A percentile compares a stretch with the other conserved stretches of the same genome.
Evolutionary conservation across 345 rosid species (phyloP).

Genomic region (Chamaenerion angustifolium): DNA sequence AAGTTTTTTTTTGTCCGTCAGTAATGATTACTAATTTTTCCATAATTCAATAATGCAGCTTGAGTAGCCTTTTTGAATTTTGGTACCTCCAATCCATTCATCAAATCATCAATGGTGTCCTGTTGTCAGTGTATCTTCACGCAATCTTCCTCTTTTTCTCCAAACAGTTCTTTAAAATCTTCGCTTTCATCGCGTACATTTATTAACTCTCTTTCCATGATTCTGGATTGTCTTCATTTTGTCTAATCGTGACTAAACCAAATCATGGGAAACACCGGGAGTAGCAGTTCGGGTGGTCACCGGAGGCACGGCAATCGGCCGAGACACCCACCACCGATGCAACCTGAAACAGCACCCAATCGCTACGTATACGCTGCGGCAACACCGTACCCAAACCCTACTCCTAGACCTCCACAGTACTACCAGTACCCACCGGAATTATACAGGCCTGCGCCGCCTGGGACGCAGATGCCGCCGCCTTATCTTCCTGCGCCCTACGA

Average conservation of each 20-base stretch:
- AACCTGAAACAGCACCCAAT: conserved; percentile 59
- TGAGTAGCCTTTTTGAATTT: too few species aligned
- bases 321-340: conserved; percentile 30
- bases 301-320: conserved; percentile 42
- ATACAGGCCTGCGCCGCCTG: conserved; percentile 39
- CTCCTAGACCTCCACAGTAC: conserved; percentile 21
- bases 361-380: conserved; percentile 78
- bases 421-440: conserved; percentile 46
- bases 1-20: too few species aligned
- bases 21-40: too few species aligned
- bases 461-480: conserved; percentile 28
- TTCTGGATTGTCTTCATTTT: not conserved
- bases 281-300: conserved; percentile 40
- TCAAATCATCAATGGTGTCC: too few species aligned
- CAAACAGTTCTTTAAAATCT: not conserved
- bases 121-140: too few species aligned
- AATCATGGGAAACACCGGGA: conserved; percentile 54
- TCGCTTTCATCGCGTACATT: too few species aligned
- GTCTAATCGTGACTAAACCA: not conserved
- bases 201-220: not conserved
- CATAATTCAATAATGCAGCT: too few species aligned
- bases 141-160: not conserved
- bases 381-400: conserved; percentile 58
- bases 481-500: conserved; percentile 47
- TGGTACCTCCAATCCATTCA: too few species aligned